Evolutionary conservation across 202 grass and related monocot genomes (phyloP).

Genomic region (Tripidium arundinaceum): DNA sequence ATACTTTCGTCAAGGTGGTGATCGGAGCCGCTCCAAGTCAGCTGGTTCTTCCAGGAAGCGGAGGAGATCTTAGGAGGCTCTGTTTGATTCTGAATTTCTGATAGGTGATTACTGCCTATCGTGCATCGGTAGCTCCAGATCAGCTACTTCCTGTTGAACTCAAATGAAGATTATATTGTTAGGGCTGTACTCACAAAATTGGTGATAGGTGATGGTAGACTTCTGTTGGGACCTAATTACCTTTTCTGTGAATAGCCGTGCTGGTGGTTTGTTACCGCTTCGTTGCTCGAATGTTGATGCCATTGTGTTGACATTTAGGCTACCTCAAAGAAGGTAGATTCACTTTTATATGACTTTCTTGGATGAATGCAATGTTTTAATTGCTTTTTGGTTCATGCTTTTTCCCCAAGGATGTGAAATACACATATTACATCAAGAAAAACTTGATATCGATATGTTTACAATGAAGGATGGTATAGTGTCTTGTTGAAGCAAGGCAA

Average conservation of each 20-base stretch:
- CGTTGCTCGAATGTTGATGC: background rate
- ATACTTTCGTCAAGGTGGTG: slow-evolving; percentile 7
- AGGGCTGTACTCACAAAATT: slow-evolving; percentile 6
- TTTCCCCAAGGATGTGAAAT: background rate
- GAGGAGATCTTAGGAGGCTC: slow-evolving; percentile 10
- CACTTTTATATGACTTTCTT: background rate
- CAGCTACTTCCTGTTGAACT: background rate
- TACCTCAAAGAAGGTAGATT: background rate
- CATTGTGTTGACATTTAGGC: slow-evolving; percentile 12
- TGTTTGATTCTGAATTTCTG: background rate
- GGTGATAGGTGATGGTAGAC: background rate
- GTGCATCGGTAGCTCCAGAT: background rate
- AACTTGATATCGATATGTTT: background rate
- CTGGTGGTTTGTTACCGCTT: background rate
- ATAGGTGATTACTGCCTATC: background rate
- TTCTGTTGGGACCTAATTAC: background rate
- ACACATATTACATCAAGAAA: background rate
- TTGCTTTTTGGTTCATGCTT: background rate
- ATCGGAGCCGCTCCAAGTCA: background rate
- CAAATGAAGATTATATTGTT: slow-evolving; percentile 9
- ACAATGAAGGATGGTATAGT: background rate
- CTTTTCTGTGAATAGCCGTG: no score
- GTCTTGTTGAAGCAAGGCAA: background rate
- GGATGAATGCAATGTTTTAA: background rate
- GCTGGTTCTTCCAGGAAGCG: background rate